Percentiles rank a stretch among this genome's conserved stretches.
Evolutionary conservation across 768 basidiomycete species (phyloP).

Genomic region (Peribolospora kevripleyi): DNA sequence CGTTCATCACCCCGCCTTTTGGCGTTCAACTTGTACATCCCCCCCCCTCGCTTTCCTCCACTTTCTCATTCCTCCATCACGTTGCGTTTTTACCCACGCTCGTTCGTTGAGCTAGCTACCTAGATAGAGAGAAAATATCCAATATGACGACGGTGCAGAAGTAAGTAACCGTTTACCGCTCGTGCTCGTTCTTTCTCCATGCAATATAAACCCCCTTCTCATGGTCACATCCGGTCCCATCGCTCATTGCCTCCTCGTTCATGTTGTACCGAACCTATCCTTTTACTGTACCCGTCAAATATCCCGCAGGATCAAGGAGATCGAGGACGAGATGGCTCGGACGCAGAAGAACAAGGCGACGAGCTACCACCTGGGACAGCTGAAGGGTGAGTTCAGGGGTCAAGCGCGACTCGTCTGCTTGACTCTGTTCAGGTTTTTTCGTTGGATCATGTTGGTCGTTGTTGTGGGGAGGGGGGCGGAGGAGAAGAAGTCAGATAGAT

Average conservation of each 20-base stretch:
- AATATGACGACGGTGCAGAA: constrained; percentile 75
- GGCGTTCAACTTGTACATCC: too few species aligned
- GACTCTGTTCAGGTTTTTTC: too few species aligned
- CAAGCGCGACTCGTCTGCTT: too few species aligned
- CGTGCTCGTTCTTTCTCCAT: background rate
- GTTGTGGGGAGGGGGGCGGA: too few species aligned
- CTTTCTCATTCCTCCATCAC: too few species aligned
- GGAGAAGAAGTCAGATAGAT: too few species aligned
- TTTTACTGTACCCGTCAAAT: constrained; percentile 5
- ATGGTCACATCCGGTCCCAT: background rate
- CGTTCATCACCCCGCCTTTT: too few species aligned
- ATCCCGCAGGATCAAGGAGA: constrained; percentile 32
- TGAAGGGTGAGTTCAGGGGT: constrained; percentile 30
- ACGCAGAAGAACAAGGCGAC: constrained; percentile 22
- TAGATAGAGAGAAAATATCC: background rate
- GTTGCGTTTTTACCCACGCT: too few species aligned
- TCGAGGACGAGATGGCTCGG: constrained; percentile 65
- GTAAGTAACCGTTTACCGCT: constrained; percentile 6
- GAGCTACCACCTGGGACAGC: constrained; percentile 69
- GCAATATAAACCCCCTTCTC: background rate
- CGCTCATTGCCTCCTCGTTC: constrained; percentile 35
- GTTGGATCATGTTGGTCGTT: too few species aligned
- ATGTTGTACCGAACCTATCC: constrained; percentile 10
- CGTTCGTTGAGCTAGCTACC: too few species aligned
- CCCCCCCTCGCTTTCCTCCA: too few species aligned